These are phyloP conservation scores for Arabidopsis arenosa DNA, from an alignment of 345 rosid species.

Conservation along the genomic window DNA sequence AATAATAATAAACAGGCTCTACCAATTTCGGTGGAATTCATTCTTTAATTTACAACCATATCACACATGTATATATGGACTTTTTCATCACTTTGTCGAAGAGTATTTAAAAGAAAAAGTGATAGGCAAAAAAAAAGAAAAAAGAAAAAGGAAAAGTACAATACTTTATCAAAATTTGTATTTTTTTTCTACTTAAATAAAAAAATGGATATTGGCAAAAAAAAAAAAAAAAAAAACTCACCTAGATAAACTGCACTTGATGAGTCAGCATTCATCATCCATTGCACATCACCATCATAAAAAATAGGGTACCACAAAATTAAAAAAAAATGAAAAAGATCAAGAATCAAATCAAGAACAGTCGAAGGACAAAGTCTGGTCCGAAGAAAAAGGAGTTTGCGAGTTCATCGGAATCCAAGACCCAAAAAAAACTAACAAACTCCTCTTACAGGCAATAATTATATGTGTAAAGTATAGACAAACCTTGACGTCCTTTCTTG, in stretches of 20 bases:
- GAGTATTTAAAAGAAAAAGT: conserved; percentile 29
- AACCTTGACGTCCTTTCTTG: conserved; percentile 90
- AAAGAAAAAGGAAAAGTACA: not conserved
- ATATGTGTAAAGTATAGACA: conserved; percentile 6
- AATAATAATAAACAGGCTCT: conserved; percentile 30
- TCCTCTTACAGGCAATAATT: not conserved
- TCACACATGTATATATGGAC: conserved; percentile 39
- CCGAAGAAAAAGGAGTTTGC: conserved; percentile 24
- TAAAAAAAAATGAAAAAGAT: not conserved
- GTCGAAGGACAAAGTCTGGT: conserved; percentile 15
- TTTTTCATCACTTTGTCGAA: conserved; percentile 37
- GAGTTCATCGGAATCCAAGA: conserved; percentile 32
- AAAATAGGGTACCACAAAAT: conserved; percentile 12
- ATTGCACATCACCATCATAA: conserved; percentile 45
- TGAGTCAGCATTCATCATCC: conserved; percentile 51
- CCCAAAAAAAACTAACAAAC: conserved; percentile 7
- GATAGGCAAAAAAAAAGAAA: not conserved
- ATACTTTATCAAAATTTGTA: conserved; percentile 6
- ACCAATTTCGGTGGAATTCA: conserved; percentile 44
- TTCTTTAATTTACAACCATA: conserved; percentile 31
- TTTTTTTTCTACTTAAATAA: not conserved
- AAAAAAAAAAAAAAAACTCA: conserved; percentile 28
- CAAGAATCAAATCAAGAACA: conserved; percentile 36
- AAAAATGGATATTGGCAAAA: conserved; percentile 15
- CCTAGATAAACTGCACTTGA: conserved; percentile 49